Conservation (phyloP, 2,329 filamentous ascomycete species). For the Xylaria hypoxylon region DNA sequence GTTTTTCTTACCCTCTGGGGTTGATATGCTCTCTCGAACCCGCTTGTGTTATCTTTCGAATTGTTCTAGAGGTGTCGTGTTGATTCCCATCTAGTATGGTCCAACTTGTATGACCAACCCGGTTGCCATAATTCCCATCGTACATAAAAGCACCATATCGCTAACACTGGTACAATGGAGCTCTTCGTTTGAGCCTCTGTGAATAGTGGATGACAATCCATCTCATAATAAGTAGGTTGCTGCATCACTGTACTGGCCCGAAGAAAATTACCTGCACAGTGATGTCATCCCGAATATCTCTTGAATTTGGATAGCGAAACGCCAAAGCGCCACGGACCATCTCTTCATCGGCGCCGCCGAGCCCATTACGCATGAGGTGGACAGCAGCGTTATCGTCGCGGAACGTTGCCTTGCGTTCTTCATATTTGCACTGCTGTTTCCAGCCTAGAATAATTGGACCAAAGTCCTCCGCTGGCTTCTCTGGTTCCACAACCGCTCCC, state of each 20-base stretch:
- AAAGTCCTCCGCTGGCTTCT: conserved; percentile 37
- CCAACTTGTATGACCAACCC: neutral
- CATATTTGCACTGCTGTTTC: conserved; percentile 45
- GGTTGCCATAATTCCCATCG: neutral
- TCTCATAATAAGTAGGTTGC: neutral
- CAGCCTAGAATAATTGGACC: conserved; percentile 45
- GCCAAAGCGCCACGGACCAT: conserved; percentile 80
- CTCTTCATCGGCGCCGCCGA: conserved; percentile 80
- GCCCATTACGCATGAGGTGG: conserved; percentile 82
- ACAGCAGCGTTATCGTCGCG: conserved; percentile 86
- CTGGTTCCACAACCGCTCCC: conserved; percentile 32
- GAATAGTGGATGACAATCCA: neutral
- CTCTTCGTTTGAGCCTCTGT: neutral
- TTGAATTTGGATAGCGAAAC: conserved; percentile 75
- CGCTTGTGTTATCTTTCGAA: neutral
- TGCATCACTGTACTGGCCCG: conserved; percentile 52
- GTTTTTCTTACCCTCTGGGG: neutral
- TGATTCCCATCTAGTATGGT: neutral
- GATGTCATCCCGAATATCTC: conserved; percentile 76
- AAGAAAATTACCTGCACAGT: conserved; percentile 91
- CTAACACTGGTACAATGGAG: neutral
- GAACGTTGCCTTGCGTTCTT: conserved; percentile 74
- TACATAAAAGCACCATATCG: conserved; percentile 1
- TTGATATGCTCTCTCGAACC: neutral
- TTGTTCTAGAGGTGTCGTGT: neutral